Evolutionary conservation across 2,329 filamentous ascomycete genomes (phyloP).

Genomic region (Chaetothyriales sp.): DNA sequence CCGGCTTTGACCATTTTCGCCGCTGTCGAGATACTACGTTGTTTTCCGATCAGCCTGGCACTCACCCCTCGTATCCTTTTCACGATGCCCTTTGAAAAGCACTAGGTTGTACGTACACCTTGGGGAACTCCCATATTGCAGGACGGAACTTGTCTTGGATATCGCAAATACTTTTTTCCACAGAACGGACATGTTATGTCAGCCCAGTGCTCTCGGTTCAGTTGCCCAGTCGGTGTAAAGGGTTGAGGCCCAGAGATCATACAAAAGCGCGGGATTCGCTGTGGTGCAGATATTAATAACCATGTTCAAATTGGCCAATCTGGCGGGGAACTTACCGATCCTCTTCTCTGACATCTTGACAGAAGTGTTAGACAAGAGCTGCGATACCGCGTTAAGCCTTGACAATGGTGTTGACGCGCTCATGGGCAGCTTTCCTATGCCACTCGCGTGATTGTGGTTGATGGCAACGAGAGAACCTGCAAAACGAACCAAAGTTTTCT

Average conservation of each 20-base stretch:
- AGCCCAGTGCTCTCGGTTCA: neutral
- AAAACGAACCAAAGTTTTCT: too few relatives aligned
- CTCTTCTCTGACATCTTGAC: neutral
- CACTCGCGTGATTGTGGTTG: neutral
- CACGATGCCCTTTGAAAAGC: neutral
- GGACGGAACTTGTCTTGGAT: constrained; percentile 83
- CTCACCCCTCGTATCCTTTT: constrained; percentile 1
- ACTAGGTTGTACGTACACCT: constrained; percentile 41
- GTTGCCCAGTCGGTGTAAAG: neutral
- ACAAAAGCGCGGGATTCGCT: constrained; percentile 36
- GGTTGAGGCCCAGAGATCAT: constrained; percentile 12
- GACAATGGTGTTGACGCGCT: neutral
- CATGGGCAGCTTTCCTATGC: neutral
- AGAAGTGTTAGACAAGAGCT: neutral
- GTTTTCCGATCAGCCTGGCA: neutral
- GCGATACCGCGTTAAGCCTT: neutral
- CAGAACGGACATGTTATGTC: neutral
- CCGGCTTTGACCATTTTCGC: constrained; percentile 52
- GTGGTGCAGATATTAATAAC: neutral
- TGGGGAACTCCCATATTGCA: constrained; percentile 71
- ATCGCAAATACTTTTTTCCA: constrained; percentile 60
- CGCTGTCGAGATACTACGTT: constrained; percentile 42
- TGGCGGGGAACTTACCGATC: neutral
- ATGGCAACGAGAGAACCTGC: neutral
- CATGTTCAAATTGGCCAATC: neutral